Evolutionary conservation across 768 basidiomycete species (phyloP).

Genomic region (Termitomyces sp.): DNA sequence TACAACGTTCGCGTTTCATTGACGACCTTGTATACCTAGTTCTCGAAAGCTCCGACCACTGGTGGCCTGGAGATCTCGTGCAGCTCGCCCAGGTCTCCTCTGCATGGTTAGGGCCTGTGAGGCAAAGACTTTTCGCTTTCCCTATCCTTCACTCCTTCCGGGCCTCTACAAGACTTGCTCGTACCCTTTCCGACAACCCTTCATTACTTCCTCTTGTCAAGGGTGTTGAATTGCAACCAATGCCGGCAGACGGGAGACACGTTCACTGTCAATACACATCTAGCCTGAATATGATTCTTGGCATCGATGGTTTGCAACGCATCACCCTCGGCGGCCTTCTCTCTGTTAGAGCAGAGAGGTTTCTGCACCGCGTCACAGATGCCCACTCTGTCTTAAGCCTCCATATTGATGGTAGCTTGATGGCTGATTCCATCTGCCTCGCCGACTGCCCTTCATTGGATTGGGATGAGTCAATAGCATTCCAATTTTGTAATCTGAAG

Average conservation of each 20-base stretch:
- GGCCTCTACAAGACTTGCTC: conserved; percentile 34
- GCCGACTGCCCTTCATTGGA: conserved; percentile 33
- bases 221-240: conserved; percentile 36
- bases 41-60: conserved; percentile 40
- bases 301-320: conserved; percentile 33
- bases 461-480: conserved; percentile 47
- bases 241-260: conserved; percentile 11
- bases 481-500: conserved; percentile 37
- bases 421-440: conserved; percentile 20
- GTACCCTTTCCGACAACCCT: conserved; percentile 32
- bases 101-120: conserved; percentile 37
- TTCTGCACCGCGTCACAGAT: conserved; percentile 34
- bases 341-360: conserved; percentile 40
- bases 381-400: conserved; percentile 35
- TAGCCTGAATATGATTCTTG: conserved; percentile 36
- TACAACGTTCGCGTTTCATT: conserved; percentile 24
- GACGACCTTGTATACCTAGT: conserved; percentile 50
- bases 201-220: conserved; percentile 29
- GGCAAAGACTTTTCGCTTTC: conserved; percentile 38
- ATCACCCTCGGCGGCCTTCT: conserved; percentile 44
- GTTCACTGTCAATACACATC: conserved; percentile 23
- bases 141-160: conserved; percentile 36
- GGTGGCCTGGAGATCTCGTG: conserved; percentile 49
- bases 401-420: conserved; percentile 39
- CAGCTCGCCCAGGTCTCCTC: conserved; percentile 45